Conservation (phyloP, 2,329 filamentous ascomycete genomes). For the Chrysoporthe puriensis region DNA sequence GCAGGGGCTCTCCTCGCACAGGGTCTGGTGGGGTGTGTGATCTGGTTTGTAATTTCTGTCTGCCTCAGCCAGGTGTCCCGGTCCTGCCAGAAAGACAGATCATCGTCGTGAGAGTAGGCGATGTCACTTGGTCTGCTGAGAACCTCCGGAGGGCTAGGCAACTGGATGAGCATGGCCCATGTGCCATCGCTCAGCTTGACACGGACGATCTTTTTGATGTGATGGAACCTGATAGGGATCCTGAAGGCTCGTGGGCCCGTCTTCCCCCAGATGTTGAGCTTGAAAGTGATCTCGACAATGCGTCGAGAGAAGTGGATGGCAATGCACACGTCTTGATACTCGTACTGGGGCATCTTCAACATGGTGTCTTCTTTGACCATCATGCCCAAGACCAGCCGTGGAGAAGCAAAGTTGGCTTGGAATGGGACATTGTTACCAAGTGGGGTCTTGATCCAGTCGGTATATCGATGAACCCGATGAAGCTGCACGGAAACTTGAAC, state of each 20-base stretch:
- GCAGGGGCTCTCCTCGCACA: slow-evolving; percentile 41
- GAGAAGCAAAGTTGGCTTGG: slow-evolving; percentile 4
- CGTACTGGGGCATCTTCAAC: slow-evolving; percentile 24
- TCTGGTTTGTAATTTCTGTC: slow-evolving; percentile 48
- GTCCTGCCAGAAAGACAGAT: slow-evolving; percentile 43
- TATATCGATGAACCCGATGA: not conserved
- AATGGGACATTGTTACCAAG: not conserved
- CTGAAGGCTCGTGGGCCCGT: slow-evolving; percentile 39
- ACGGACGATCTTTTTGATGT: slow-evolving; percentile 50
- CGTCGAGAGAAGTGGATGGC: slow-evolving; percentile 21
- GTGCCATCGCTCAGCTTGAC: slow-evolving; percentile 37
- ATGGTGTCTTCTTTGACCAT: slow-evolving; percentile 22
- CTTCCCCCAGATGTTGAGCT: slow-evolving; percentile 3
- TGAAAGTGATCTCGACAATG: slow-evolving; percentile 22
- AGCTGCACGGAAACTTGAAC: not conserved
- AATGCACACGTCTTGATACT: slow-evolving; percentile 16
- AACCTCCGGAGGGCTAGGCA: slow-evolving; percentile 54
- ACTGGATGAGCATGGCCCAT: slow-evolving; percentile 49
- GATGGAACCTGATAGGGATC: slow-evolving; percentile 48
- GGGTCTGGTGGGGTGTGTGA: slow-evolving; percentile 27
- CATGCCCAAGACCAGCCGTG: slow-evolving; percentile 22
- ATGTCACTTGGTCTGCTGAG: slow-evolving; percentile 44
- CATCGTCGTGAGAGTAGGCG: slow-evolving; percentile 39
- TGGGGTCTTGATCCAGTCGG: slow-evolving; percentile 6
- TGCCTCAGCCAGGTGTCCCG: slow-evolving; percentile 54